These are phyloP conservation scores for Salisapilia sapeloensis DNA, from an alignment of 352 stramenopile genomes.

Conservation along the genomic window DNA sequence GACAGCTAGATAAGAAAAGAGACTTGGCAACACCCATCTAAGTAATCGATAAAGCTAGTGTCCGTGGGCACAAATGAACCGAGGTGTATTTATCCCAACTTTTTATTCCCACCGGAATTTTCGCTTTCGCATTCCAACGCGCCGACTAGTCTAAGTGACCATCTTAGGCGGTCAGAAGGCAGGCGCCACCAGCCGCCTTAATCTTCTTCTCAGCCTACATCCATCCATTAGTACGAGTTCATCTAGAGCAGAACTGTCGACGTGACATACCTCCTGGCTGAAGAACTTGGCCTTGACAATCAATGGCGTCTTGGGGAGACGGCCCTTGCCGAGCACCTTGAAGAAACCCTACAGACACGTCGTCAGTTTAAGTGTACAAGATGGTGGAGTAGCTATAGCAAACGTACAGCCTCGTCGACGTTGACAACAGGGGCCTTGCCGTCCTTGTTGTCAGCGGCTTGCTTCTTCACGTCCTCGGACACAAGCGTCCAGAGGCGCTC, in stretches of 20 bases:
- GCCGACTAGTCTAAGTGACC: too few species aligned
- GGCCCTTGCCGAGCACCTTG: slow-evolving; percentile 99
- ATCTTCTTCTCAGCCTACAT: slow-evolving; percentile 99
- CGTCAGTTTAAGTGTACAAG: not conserved
- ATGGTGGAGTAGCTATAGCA: not conserved
- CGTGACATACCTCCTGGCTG: slow-evolving; percentile 68
- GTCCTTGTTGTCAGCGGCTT: slow-evolving; percentile 87
- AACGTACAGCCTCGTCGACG: slow-evolving; percentile 80
- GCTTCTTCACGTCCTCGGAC: slow-evolving; percentile 94
- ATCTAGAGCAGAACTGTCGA: slow-evolving; percentile 7
- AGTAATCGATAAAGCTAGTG: too few species aligned
- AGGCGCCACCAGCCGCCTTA: slow-evolving; percentile 96
- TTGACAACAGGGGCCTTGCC: slow-evolving; percentile 99
- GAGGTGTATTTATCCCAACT: too few species aligned
- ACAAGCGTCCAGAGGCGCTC: slow-evolving; percentile 99
- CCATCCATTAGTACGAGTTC: not conserved
- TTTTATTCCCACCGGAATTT: too few species aligned
- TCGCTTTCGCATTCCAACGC: too few species aligned
- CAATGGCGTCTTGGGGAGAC: slow-evolving; percentile 91
- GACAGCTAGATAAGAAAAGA: too few species aligned
- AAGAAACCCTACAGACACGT: slow-evolving; percentile 84
- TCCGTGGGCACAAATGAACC: too few species aligned
- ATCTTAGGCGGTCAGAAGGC: slow-evolving; percentile 94
- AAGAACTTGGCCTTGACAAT: slow-evolving; percentile 99
- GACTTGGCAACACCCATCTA: too few species aligned